These are phyloP conservation scores for Schwanniomyces polymorphus DNA, from an alignment of 805 yeast genomes.

Conservation along the genomic window DNA sequence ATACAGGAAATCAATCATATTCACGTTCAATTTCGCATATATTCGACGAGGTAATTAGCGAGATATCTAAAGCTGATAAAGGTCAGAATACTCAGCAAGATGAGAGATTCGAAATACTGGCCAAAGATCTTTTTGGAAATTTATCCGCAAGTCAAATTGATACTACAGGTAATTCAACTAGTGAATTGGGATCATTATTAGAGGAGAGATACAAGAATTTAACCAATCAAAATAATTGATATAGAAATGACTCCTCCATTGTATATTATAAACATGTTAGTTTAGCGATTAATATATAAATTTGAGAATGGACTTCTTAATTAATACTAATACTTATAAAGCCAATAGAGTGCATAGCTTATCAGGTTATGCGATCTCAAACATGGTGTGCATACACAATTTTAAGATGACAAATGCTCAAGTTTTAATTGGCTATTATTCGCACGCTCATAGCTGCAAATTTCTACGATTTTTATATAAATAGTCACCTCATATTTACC, in stretches of 20 bases:
- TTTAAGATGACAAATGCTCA: background rate
- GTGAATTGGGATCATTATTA: constrained; percentile 21
- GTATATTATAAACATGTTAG: too few relatives aligned
- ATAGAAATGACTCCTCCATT: background rate
- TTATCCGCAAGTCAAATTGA: constrained; percentile 5
- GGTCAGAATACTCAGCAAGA: constrained; percentile 3
- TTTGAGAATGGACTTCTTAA: background rate
- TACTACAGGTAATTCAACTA: constrained; percentile 16
- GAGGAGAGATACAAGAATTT: constrained; percentile 21
- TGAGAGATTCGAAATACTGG: background rate
- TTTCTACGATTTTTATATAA: background rate
- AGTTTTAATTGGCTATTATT: background rate
- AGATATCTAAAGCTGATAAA: constrained; percentile 1
- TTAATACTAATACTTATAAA: background rate
- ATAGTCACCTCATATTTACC: background rate
- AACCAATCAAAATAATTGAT: constrained; percentile 9
- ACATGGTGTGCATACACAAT: background rate
- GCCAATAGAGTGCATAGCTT: background rate
- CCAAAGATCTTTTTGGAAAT: constrained; percentile 8
- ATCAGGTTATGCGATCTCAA: background rate
- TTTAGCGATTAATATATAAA: too few relatives aligned
- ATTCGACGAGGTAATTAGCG: constrained; percentile 27
- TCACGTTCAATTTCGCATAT: constrained; percentile 32
- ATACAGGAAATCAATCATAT: constrained; percentile 12
- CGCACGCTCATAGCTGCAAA: background rate